Conservation (phyloP, 2,329 filamentous ascomycete species). For the Septoria petroselini region DNA sequence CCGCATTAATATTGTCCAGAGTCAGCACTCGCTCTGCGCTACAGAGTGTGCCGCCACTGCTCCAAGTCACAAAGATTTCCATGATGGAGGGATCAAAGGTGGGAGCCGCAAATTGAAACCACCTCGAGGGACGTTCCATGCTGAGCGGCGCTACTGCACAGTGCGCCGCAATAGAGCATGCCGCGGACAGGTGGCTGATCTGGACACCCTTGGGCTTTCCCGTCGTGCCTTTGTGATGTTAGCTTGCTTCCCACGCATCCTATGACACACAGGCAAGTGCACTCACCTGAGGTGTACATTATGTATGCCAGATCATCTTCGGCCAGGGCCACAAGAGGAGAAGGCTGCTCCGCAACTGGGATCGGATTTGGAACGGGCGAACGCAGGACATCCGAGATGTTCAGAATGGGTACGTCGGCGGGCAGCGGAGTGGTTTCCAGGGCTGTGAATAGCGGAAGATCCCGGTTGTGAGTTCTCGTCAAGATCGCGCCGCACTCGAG, state of each 20-base stretch:
- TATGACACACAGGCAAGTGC: no score
- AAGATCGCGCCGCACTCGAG: not conserved
- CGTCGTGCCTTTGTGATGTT: no score
- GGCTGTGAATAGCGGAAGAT: not conserved
- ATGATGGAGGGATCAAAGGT: constrained; percentile 34
- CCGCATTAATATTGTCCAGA: constrained; percentile 49
- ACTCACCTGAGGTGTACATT: constrained; percentile 46
- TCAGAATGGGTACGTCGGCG: not conserved
- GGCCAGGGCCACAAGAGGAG: no score
- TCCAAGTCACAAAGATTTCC: constrained; percentile 40
- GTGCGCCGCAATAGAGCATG: not conserved
- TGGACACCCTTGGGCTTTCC: constrained; percentile 73
- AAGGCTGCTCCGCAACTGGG: no score
- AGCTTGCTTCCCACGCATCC: no score
- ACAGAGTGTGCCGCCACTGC: constrained; percentile 49
- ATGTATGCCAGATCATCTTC: constrained; percentile 8
- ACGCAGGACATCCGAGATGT: not conserved
- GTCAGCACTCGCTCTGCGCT: constrained; percentile 47
- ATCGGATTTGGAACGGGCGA: no score
- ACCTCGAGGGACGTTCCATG: not conserved
- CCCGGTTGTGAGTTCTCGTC: not conserved
- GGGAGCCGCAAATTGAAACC: constrained; percentile 17
- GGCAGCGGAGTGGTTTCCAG: not conserved
- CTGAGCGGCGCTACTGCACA: constrained; percentile 2
- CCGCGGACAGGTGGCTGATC: constrained; percentile 56